phyloP scores from a whole-genome alignment of 805 yeast genomes.

The Candida ulmi region DNA sequence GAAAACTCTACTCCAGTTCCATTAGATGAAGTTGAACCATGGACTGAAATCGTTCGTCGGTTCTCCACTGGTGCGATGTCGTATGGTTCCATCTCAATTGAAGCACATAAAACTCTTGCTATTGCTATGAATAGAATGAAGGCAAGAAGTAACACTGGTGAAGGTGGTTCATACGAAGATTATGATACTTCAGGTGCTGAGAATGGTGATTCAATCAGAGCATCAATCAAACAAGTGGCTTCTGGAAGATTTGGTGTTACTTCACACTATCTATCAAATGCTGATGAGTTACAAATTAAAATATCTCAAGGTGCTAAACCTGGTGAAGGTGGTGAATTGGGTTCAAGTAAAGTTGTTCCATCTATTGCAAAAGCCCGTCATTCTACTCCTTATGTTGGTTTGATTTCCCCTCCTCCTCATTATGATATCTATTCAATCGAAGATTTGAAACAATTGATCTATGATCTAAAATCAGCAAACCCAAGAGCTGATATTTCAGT shows the following conservation, averaged over 20 bases:
- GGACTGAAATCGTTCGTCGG: conserved; percentile 98
- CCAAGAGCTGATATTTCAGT: conserved; percentile 97
- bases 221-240: conserved; percentile 97
- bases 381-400: conserved; percentile 94
- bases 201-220: conserved; percentile 96
- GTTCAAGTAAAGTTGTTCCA: conserved; percentile 61
- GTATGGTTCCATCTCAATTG: conserved; percentile 97
- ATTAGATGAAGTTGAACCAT: conserved; percentile 96
- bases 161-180: conserved; percentile 88
- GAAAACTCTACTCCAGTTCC: conserved; percentile 72
- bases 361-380: conserved; percentile 93
- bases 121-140: conserved; percentile 98
- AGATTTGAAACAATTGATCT: conserved; percentile 93
- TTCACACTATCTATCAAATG: conserved; percentile 87
- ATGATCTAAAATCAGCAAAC: conserved; percentile 93
- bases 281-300: conserved; percentile 95
- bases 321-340: conserved; percentile 96
- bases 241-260: conserved; percentile 98
- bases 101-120: conserved; percentile 95
- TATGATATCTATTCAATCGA: conserved; percentile 98
- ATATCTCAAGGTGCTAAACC: conserved; percentile 99
- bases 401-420: conserved; percentile 98
- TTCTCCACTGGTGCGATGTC: conserved; percentile 99
- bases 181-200: conserved; percentile 78
- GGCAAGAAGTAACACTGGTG: conserved; percentile 97